Base-by-base conservation (phyloP, 768 basidiomycete genomes). In the Bullera alba region DNA sequence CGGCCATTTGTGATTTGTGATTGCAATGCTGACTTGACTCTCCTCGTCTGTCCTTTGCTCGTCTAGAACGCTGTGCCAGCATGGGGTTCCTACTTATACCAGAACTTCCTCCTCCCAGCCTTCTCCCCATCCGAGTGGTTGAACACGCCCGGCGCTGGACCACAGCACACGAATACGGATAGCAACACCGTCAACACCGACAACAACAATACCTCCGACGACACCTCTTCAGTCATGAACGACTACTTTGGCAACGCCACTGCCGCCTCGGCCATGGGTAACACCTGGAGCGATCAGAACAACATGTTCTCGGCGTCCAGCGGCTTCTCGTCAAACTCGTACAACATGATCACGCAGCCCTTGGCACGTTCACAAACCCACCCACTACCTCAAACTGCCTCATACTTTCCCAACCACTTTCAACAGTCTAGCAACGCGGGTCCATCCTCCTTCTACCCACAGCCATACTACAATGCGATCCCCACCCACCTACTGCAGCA, bases 41-140 rank as follows among this genome's bases (percentile, higher is more conserved):
- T n/a, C n/a, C n/a, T n/a, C n/a, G n/a, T n/a, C n/a, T n/a, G n/a
- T n/a, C n/a, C n/a, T n/a, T n/a, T n/a, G n/a, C n/a, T n/a, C n/a
- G n/a, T n/a, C n/a, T 39, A 39, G 37, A 39, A 10, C 8, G 12
- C 37, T 10, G 37, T 39, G 8, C 60, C 60, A 22, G 43, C 55
- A 28, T 67, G 65, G 65, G 59, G 65, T 14, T 67, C 65, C 5
- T 67, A 63, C 49, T 53, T 67, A 7, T 67, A 67, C 43, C 57
- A 56, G 32, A 67, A 67, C 56, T 60, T 64, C 43, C 28, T 64
- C 6, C 38, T 63, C 17, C 57, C 62, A 12, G 59, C 53, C 34
- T 54, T 64, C n/a, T 61, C 65, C 15, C 65, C 65, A 15, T 45
- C 35, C 17, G 49, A 54, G 8, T 57, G 55, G 59, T 32, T 57